Evolutionary conservation across 495 filamentous ascomycete genomes (phyloP).

Genomic region (Xylaria nigripes): DNA sequence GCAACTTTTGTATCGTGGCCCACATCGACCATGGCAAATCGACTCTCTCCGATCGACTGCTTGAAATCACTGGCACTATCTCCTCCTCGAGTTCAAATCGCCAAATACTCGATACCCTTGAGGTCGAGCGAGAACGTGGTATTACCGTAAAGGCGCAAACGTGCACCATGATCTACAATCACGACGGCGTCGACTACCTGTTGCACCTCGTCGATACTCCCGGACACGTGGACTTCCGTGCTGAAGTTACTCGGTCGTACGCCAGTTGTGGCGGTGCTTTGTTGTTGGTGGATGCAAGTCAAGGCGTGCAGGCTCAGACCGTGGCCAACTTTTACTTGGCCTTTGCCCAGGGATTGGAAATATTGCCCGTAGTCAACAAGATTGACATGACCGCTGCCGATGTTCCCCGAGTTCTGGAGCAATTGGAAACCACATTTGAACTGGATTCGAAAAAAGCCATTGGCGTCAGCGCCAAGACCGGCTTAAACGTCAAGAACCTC

Average conservation of each 20-base stretch:
- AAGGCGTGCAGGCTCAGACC: conserved; percentile 89
- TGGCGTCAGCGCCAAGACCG: conserved; percentile 88
- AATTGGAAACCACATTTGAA: conserved; percentile 80
- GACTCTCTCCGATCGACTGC: conserved; percentile 81
- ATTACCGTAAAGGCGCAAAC: conserved; percentile 99
- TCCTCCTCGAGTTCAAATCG: conserved; percentile 71
- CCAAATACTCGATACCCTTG: conserved; percentile 92
- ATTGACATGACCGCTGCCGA: conserved; percentile 87
- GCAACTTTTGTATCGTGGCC: conserved; percentile 97
- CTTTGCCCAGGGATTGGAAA: conserved; percentile 76
- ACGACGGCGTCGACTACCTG: conserved; percentile 79
- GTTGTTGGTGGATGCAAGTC: conserved; percentile 85
- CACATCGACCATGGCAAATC: conserved; percentile 99
- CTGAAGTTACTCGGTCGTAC: conserved; percentile 90
- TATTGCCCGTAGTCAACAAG: conserved; percentile 95
- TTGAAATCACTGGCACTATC: conserved; percentile 94
- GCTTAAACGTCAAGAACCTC: conserved; percentile 69
- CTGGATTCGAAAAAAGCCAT: conserved; percentile 74
- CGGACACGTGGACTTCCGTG: conserved; percentile 94
- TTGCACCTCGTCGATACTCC: conserved; percentile 95
- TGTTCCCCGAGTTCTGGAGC: conserved; percentile 70
- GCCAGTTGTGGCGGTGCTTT: conserved; percentile 91
- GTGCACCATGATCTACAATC: conserved; percentile 91
- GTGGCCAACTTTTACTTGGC: conserved; percentile 98
- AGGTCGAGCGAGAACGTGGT: conserved; percentile 90